phyloP scores from a whole-genome alignment of 2,329 filamentous ascomycete genomes.

The Aspergillus quadricinctus region DNA sequence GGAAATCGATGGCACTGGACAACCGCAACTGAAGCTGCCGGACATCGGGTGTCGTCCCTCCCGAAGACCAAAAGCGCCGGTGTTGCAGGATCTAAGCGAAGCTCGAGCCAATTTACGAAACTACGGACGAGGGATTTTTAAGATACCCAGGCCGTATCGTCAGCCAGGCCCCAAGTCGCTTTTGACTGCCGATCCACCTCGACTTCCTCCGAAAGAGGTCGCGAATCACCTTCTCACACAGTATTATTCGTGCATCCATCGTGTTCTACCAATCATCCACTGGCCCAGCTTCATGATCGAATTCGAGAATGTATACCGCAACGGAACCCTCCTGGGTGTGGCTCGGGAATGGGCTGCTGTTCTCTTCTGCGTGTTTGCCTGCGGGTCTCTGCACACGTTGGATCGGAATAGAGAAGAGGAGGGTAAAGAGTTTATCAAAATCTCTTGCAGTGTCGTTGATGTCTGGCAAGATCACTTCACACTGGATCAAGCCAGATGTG shows the following conservation, averaged over 20 bases:
- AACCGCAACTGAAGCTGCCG: conserved; percentile 56
- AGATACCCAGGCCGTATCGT: conserved; percentile 66
- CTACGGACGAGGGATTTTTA: conserved; percentile 74
- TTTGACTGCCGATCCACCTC: conserved; percentile 55
- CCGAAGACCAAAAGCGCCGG: conserved; percentile 57
- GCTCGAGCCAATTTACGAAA: conserved; percentile 69
- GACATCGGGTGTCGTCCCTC: conserved; percentile 63
- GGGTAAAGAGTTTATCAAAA: conserved; percentile 65
- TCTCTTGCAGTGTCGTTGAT: conserved; percentile 65
- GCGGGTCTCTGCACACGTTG: conserved; percentile 69
- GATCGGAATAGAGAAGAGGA: conserved; percentile 54
- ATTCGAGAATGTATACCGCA: conserved; percentile 71
- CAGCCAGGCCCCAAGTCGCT: conserved; percentile 46
- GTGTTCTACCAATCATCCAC: conserved; percentile 78
- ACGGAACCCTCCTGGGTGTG: conserved; percentile 56
- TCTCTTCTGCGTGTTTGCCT: conserved; percentile 78
- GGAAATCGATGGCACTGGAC: conserved; percentile 35
- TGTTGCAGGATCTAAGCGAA: conserved; percentile 64
- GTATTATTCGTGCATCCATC: conserved; percentile 74
- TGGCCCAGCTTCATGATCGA: conserved; percentile 77
- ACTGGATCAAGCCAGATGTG: conserved; percentile 68
- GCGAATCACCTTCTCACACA: conserved; percentile 69
- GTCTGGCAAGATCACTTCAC: conserved; percentile 76
- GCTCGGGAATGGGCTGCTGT: conserved; percentile 70
- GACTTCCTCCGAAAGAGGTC: conserved; percentile 64